Conservation (phyloP, 805 yeast species). For the Zygoascus ofunaensis region DNA sequence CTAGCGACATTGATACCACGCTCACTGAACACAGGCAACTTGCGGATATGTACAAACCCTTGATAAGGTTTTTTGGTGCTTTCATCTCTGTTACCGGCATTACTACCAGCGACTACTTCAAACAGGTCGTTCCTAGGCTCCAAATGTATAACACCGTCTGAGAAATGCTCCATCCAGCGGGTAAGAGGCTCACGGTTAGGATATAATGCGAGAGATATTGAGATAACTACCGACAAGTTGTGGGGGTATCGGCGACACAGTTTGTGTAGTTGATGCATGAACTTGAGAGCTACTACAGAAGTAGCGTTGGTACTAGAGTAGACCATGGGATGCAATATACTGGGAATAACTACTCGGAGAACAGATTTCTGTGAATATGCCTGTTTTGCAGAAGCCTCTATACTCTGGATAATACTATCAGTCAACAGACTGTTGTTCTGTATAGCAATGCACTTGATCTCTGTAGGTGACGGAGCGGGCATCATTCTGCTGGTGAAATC, state of each 20-base stretch:
- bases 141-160: conserved; percentile 62
- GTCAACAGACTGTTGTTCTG: background rate
- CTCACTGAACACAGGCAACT: conserved; percentile 63
- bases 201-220: conserved; percentile 58
- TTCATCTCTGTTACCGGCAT: conserved; percentile 3
- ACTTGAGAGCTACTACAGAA: conserved; percentile 43
- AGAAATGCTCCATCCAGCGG: conserved; percentile 46
- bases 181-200: conserved; percentile 43
- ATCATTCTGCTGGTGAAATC: conserved; percentile 64
- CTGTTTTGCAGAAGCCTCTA: conserved; percentile 9
- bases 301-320: conserved; percentile 39
- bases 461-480: conserved; percentile 58
- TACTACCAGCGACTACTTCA: conserved; percentile 33
- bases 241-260: conserved; percentile 39
- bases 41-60: conserved; percentile 70
- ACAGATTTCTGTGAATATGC: conserved; percentile 31
- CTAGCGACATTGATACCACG: conserved; percentile 72
- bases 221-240: conserved; percentile 42
- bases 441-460: conserved; percentile 43
- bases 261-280: conserved; percentile 50
- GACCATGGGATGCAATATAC: conserved; percentile 68
- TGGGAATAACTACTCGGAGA: conserved; percentile 63
- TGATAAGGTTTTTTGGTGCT: conserved; percentile 32
- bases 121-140: conserved; percentile 59
- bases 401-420: background rate